These are phyloP conservation scores for Glebionis coronaria DNA, from an alignment of 129 eudicot species.

Conservation along the genomic window DNA sequence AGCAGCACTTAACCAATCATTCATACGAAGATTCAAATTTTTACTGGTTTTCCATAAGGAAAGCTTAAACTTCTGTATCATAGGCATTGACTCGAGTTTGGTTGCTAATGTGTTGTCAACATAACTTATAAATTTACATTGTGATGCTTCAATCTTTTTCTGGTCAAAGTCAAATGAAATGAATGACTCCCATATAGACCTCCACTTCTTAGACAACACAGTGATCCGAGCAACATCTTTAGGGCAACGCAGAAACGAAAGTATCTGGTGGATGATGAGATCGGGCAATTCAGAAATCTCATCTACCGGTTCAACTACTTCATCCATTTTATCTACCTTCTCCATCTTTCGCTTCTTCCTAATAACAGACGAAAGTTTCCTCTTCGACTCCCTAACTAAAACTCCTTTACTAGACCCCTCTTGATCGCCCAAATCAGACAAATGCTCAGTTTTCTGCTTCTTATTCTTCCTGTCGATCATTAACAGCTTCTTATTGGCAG, in stretches of 20 bases:
- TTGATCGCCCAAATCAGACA: slow-evolving; percentile 5
- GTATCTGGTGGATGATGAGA: slow-evolving; percentile 52
- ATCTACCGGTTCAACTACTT: slow-evolving; percentile 33
- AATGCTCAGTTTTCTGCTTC: slow-evolving; percentile 31
- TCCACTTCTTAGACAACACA: slow-evolving; percentile 56
- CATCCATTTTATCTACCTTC: slow-evolving; percentile 17
- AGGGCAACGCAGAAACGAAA: slow-evolving; percentile 40
- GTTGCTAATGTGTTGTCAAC: slow-evolving; percentile 37
- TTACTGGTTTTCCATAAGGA: slow-evolving; percentile 2
- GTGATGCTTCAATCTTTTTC: slow-evolving; percentile 21
- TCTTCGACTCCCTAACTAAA: slow-evolving; percentile 24
- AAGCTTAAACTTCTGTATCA: slow-evolving; percentile 49
- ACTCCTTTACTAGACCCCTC: slow-evolving; percentile 17
- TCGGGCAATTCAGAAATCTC: slow-evolving; percentile 55
- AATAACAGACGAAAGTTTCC: slow-evolving; percentile 5
- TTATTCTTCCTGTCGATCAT: slow-evolving; percentile 18
- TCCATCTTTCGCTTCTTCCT: slow-evolving; percentile 37
- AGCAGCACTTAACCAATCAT: slow-evolving; percentile 38
- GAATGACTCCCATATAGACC: slow-evolving; percentile 39
- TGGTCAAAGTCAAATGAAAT: slow-evolving; percentile 52
- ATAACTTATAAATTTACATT: slow-evolving; percentile 28
- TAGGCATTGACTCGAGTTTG: slow-evolving; percentile 29
- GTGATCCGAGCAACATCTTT: slow-evolving; percentile 47
- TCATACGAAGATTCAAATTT: slow-evolving; percentile 1
- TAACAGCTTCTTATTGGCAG: slow-evolving; percentile 15